Percentiles rank a stretch among this genome's conserved stretches.
phyloP scores from a whole-genome alignment of 192 early-diverging fungal genomes.

The Linnemannia zychae region DNA sequence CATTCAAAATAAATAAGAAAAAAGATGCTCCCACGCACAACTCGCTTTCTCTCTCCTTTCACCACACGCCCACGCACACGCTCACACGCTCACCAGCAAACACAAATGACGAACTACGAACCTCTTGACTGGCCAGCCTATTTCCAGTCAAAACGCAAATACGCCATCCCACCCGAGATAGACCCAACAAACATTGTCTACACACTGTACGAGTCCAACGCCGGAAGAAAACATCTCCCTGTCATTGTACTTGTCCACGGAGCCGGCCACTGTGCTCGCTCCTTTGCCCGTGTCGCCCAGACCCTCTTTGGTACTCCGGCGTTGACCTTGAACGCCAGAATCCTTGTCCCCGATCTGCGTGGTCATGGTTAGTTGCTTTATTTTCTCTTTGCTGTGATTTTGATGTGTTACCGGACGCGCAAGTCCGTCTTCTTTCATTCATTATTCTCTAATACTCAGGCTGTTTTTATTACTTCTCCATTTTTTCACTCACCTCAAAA shows the following conservation, averaged over 20 bases:
- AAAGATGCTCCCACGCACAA: not conserved
- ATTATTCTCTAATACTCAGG: not conserved
- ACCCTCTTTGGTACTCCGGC: not conserved
- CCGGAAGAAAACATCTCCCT: slow-evolving; percentile 26
- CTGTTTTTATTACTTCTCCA: not conserved
- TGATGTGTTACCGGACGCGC: no score
- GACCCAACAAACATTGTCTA: slow-evolving; percentile 17
- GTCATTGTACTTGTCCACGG: slow-evolving; percentile 73
- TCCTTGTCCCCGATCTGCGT: slow-evolving; percentile 66
- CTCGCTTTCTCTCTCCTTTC: not conserved
- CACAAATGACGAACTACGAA: not conserved
- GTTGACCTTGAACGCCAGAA: slow-evolving; percentile 23
- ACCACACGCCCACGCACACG: not conserved
- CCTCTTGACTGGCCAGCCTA: slow-evolving; percentile 25
- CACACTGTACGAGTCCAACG: slow-evolving; percentile 27
- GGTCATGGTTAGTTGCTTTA: slow-evolving; percentile 61
- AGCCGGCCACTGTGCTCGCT: slow-evolving; percentile 67
- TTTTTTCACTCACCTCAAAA: not conserved
- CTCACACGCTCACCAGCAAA: not conserved
- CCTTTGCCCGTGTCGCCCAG: slow-evolving; percentile 63
- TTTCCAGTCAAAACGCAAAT: slow-evolving; percentile 29
- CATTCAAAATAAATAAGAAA: not conserved
- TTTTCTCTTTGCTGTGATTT: not conserved
- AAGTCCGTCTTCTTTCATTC: not conserved
- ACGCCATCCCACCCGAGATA: slow-evolving; percentile 7